These are phyloP conservation scores for Aspergillus japonicus DNA, from an alignment of 2,329 filamentous ascomycete species.

Conservation along the genomic window DNA sequence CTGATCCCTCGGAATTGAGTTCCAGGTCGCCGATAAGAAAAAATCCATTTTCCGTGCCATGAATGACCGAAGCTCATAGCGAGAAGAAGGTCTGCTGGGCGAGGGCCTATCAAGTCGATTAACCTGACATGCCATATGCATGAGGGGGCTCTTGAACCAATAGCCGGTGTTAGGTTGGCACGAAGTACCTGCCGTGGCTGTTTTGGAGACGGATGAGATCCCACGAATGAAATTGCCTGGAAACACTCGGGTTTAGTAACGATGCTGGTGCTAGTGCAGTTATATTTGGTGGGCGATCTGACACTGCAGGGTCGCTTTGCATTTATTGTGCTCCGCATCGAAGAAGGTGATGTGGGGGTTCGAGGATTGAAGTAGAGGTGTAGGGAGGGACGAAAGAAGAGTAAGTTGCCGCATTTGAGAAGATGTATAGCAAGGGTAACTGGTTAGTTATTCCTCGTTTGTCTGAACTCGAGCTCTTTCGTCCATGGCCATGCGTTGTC, in stretches of 20 bases:
- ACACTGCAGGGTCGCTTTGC: neutral
- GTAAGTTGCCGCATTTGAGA: neutral
- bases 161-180: neutral
- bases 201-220: neutral
- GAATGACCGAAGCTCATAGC: neutral
- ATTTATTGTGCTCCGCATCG: neutral
- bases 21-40: neutral
- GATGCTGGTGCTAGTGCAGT: neutral
- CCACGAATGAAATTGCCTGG: neutral
- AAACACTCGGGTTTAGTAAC: neutral
- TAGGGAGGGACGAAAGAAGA: neutral
- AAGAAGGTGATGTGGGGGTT: no score
- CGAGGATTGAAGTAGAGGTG: no score
- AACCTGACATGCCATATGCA: neutral
- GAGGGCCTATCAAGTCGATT: neutral
- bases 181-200: neutral
- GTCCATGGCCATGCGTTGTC: neutral
- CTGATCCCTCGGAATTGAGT: neutral
- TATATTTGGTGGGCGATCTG: neutral
- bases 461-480: neutral
- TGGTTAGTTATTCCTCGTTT: neutral
- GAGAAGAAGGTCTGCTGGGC: neutral
- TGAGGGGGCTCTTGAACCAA: neutral
- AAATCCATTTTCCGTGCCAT: neutral
- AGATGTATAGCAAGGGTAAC: neutral